These are phyloP conservation scores for Paramecium octaurelia DNA, from an alignment of 73 alveolate genomes.

Conservation along the genomic window DNA sequence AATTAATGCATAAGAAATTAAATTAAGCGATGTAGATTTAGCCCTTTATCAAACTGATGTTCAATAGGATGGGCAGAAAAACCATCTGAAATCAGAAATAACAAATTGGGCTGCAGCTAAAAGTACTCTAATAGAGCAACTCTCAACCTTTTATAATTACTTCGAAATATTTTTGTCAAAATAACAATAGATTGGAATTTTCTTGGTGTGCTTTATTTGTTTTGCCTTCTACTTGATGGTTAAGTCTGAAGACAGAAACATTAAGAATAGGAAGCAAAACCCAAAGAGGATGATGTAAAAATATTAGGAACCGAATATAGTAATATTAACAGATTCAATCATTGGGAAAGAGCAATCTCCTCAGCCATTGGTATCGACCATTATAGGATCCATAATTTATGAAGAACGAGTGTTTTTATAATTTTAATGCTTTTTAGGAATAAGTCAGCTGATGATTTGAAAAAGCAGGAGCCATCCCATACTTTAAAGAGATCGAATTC, in stretches of 20 bases:
- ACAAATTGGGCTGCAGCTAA: slow-evolving; percentile 23
- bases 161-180: background rate
- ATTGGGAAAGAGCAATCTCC: background rate
- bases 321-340: background rate
- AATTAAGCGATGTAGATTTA: slow-evolving; percentile 17
- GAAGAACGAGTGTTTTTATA: slow-evolving; percentile 6
- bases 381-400: background rate
- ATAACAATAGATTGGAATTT: slow-evolving; percentile 6
- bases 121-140: background rate
- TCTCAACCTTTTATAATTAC: background rate
- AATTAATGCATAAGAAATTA: background rate
- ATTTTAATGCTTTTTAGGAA: background rate
- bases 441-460: background rate
- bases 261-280: background rate
- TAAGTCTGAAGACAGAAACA: slow-evolving; percentile 3
- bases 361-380: background rate
- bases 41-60: slow-evolving; percentile 7
- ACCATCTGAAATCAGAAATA: background rate
- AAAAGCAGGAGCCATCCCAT: background rate
- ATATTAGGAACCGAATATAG: background rate
- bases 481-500: background rate
- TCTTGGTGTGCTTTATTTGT: background rate
- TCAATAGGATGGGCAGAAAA: background rate
- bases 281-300: background rate
- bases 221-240: slow-evolving; percentile 40